Base-by-base conservation (phyloP, 202 grass and related monocot genomes). In the Miscanthus sacchariflorus region DNA sequence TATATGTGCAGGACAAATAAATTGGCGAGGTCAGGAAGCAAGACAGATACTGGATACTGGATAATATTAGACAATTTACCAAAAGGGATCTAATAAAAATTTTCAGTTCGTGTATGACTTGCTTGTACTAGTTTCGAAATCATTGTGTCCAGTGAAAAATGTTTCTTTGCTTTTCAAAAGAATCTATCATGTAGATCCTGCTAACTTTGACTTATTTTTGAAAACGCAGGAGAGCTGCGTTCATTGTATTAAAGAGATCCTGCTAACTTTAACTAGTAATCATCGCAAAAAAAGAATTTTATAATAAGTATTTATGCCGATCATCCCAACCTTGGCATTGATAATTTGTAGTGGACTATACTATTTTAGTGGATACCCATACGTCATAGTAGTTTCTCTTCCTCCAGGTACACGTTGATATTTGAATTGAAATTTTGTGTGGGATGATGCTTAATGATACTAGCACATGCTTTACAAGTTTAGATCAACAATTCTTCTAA, bases 101-200 rank as follows among this genome's bases (percentile, higher is more conserved):
- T 12, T 76, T 36, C 74, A 56, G 4, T 25, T 3, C 2, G 1
- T 61, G 36, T 23, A 40, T 61, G 39, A 23, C 56, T 59, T 64
- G 12, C 12, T 18, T 43, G 13, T 66, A 25, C 13, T 45, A 66
- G 23, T 9, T 80, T 11, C 28, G 12, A 44, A 18, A 25, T 18
- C n/a, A 27, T 46, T 27, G 1, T 48, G 12, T 43, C 18, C 10
- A 23, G 13, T 23, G 18, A 68, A 52, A 39, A 39, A 13, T n/a
- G 68, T 19, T 63, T 33, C 11, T 61, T 39, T 24, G 50, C 17
- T 68, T 74, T 72, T 61, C 10, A 70, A 72, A 89, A 76, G 21
- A 45, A 89, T 50, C 1, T 72, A 59, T 65, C 61, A 27, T 11
- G 36, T 43, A 39, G 21, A 36, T 52, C 15, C 49, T 49, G 45